Conservation (phyloP, 2,329 filamentous ascomycete genomes). For the Metarhizium album region DNA sequence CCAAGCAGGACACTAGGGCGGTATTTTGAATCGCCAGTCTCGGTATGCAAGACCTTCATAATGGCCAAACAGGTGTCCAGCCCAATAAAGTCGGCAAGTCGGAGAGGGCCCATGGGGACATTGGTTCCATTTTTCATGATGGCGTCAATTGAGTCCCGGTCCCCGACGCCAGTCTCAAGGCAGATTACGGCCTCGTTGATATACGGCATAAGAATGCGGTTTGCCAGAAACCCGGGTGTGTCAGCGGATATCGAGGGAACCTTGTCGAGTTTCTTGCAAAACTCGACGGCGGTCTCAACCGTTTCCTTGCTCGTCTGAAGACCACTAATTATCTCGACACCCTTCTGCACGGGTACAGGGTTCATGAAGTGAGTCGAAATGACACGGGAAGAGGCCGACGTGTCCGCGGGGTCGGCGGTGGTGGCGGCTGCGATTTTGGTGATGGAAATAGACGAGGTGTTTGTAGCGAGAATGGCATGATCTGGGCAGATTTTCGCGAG, state of each 20-base stretch:
- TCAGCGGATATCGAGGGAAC: slow-evolving; percentile 79
- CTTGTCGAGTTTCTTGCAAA: slow-evolving; percentile 91
- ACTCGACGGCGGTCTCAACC: slow-evolving; percentile 68
- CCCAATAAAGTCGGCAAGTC: slow-evolving; percentile 93
- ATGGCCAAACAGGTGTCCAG: slow-evolving; percentile 93
- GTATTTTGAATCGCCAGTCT: slow-evolving; percentile 95
- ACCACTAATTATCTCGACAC: slow-evolving; percentile 93
- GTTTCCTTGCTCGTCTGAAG: slow-evolving; percentile 82
- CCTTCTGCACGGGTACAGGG: slow-evolving; percentile 91
- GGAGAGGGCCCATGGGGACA: slow-evolving; percentile 92
- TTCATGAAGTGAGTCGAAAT: slow-evolving; percentile 99
- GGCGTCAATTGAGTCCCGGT: slow-evolving; percentile 82
- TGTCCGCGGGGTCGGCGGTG: slow-evolving; percentile 65
- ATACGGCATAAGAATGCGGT: slow-evolving; percentile 96
- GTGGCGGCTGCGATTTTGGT: slow-evolving; percentile 90
- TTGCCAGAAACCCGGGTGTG: slow-evolving; percentile 87
- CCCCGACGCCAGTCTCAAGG: slow-evolving; percentile 83
- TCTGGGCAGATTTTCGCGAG: slow-evolving; percentile 72
- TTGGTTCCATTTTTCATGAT: slow-evolving; percentile 99
- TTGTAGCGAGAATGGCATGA: slow-evolving; percentile 88
- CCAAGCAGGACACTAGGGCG: slow-evolving; percentile 74
- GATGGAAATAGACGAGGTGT: slow-evolving; percentile 97
- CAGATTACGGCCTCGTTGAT: slow-evolving; percentile 98
- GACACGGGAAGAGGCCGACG: slow-evolving; percentile 74
- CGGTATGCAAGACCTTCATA: slow-evolving; percentile 86